Conservation (phyloP, 129 eudicot genomes). For the Centrapalus pauciflorus region DNA sequence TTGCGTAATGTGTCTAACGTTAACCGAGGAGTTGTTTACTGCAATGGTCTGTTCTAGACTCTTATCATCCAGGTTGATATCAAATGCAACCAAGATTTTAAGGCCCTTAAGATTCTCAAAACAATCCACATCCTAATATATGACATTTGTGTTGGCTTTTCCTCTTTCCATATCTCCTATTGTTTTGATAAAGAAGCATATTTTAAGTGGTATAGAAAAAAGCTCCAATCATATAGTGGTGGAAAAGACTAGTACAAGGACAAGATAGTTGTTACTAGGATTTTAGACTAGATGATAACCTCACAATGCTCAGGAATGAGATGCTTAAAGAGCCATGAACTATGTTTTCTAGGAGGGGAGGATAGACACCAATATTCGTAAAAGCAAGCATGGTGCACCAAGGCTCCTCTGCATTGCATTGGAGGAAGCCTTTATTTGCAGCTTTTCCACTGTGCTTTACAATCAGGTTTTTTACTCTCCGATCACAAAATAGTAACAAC, state of each 20-base stretch:
- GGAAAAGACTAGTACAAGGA: too few relatives aligned
- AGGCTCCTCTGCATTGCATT: not conserved
- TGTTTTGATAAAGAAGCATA: not conserved
- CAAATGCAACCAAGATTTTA: conserved; percentile 32
- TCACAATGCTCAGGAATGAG: not conserved
- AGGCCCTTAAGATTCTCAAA: conserved; percentile 22
- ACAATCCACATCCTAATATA: conserved; percentile 7
- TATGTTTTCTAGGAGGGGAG: not conserved
- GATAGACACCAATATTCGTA: not conserved
- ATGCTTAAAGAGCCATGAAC: not conserved
- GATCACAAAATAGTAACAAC: not conserved
- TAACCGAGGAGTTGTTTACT: conserved; percentile 63
- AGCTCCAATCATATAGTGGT: not conserved
- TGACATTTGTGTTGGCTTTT: not conserved
- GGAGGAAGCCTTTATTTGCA: not conserved
- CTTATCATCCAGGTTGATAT: conserved; percentile 55
- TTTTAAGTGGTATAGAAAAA: conserved; percentile 1
- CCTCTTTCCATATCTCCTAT: not conserved
- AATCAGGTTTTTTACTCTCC: not conserved
- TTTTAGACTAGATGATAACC: not conserved
- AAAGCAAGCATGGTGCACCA: not conserved
- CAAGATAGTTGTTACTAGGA: not conserved
- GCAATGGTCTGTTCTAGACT: conserved; percentile 99
- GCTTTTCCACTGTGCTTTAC: not conserved
- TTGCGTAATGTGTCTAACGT: conserved; percentile 48